A percentile compares a stretch with the other conserved stretches of the same genome.
Evolutionary conservation across 352 stramenopile genomes (phyloP).

Genomic region (Peronosclerospora sorghi): DNA sequence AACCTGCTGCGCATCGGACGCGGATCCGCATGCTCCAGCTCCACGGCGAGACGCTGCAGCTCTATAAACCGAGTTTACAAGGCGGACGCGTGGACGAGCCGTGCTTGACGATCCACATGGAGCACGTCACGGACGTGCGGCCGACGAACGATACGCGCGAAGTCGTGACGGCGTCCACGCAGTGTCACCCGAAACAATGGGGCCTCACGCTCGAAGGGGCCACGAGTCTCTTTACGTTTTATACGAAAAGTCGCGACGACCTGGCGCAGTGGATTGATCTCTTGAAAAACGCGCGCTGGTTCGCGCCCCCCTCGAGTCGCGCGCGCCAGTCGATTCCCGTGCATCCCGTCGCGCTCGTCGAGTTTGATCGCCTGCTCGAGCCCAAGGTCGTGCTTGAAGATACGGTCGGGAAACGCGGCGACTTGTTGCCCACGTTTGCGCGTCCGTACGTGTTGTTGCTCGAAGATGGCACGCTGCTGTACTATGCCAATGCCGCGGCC

Average conservation of each 20-base stretch:
- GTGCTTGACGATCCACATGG: constrained; percentile 63
- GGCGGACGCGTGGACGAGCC: constrained; percentile 55
- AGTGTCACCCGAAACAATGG: constrained; percentile 82
- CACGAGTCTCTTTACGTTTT: constrained; percentile 80
- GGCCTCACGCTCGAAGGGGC: constrained; percentile 74
- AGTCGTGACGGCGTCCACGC: constrained; percentile 62
- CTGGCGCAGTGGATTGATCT: constrained; percentile 81
- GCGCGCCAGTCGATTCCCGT: constrained; percentile 68
- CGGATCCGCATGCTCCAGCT: constrained; percentile 80
- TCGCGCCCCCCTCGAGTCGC: constrained; percentile 30
- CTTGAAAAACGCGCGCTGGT: constrained; percentile 80
- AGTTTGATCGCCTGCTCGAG: constrained; percentile 57
- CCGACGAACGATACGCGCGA: constrained; percentile 73
- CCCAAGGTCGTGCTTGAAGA: constrained; percentile 59
- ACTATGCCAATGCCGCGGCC: constrained; percentile 49
- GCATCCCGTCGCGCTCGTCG: constrained; percentile 64
- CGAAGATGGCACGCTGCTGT: constrained; percentile 73
- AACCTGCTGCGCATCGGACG: constrained; percentile 58
- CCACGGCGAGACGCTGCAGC: constrained; percentile 58
- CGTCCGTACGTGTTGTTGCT: constrained; percentile 64
- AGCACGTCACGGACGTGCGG: constrained; percentile 76
- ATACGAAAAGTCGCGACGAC: constrained; percentile 62
- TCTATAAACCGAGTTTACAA: constrained; percentile 83
- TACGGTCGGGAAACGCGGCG: constrained; percentile 63
- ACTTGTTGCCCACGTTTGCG: constrained; percentile 58